Conservation (phyloP, 1,139 yeast genomes). For the Scheffersomyces segobiensis region DNA sequence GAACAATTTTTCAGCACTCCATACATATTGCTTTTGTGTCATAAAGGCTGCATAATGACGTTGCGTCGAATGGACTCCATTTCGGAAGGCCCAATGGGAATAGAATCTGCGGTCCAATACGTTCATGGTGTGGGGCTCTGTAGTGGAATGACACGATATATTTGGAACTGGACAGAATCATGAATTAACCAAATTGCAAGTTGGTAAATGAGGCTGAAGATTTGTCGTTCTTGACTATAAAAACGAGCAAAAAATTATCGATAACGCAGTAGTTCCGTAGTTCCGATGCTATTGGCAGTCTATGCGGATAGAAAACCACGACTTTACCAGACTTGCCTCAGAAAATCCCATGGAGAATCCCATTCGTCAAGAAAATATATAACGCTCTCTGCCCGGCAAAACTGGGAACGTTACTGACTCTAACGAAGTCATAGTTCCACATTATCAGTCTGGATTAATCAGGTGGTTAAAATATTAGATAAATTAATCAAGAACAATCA, state of each 20-base stretch:
- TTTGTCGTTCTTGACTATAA: background rate
- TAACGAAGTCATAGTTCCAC: background rate
- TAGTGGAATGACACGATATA: background rate
- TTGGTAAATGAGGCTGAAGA: background rate
- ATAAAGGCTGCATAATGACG: background rate
- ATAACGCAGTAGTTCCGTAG: background rate
- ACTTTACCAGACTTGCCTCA: background rate
- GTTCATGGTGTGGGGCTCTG: background rate
- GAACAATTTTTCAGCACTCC: background rate
- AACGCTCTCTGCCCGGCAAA: background rate
- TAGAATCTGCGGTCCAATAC: background rate
- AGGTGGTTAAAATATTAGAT: background rate
- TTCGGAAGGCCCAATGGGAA: background rate
- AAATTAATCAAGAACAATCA: background rate
- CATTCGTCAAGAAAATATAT: background rate
- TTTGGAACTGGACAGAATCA: background rate
- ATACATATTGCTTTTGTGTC: background rate
- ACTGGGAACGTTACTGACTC: background rate
- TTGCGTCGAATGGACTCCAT: background rate
- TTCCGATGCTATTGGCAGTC: background rate
- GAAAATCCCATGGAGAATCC: background rate
- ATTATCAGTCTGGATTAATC: background rate
- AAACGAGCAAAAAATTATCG: background rate
- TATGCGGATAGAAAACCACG: background rate
- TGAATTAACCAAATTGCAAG: background rate